Evolutionary conservation across 306 rosid genomes (phyloP), one percentile per base, ranked within the genome.

Genomic region (Gleditsia sinensis): DNA sequence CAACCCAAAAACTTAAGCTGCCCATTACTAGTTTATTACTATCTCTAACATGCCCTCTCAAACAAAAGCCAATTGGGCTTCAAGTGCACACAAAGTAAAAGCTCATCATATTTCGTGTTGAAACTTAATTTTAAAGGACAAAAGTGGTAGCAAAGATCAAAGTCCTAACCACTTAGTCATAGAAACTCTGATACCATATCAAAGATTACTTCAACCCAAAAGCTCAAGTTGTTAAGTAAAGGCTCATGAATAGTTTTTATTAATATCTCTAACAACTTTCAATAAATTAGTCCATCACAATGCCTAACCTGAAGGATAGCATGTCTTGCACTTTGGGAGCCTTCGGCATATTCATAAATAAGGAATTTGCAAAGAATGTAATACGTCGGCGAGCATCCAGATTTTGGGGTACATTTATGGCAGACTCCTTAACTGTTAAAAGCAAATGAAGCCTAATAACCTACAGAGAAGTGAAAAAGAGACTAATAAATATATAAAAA

Each of bases 321-420:
- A 89, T 89, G 80, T 83, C 82, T 7, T 76, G 84, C 33, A 89
- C 91, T 87, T 71, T 80, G 57, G 94, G 94, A 60, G 94, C 91
- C 43, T 25, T 63, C 28, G 89, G 91, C 89, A 89, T 89, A 64
- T 78, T 83, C 94, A 89, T 89, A 74, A 86, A 89, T 53, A 89
- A 81, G 65, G 94, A 89, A 75, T 89, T 89, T 1, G 94, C 94
- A 79, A 89, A 89, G 82, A 89, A 89, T 34, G 94, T 89, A 55
- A 89, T 85, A 56, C 94, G 91, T 10, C 94, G 87, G 62, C 94
- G 91, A 76, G 94, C 94, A 0, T 89, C 94, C 83, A 87, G 57
- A 75, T 89, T 89, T 72, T 81, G 89, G 36, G 94, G 94, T 49
- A 89, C 89, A 78, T 87, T 87, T 69, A 86, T 89, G 81, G 94